Conservation (phyloP, 306 rosid species). For the Ochetophila trinervis region DNA sequence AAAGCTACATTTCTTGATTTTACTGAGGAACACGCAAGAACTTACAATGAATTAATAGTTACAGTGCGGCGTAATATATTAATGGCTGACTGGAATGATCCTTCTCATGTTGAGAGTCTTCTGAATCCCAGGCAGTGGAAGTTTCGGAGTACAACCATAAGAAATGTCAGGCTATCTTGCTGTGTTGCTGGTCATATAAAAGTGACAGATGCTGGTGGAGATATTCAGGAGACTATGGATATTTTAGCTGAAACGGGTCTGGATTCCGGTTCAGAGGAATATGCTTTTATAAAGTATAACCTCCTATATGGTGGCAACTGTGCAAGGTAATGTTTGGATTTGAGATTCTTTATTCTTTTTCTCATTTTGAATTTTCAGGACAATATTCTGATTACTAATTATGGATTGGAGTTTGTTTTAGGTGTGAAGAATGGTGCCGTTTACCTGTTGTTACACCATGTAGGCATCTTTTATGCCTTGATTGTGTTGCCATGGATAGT, state of each 20-base stretch:
- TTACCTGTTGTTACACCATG: conserved; percentile 92
- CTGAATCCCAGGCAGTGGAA: conserved; percentile 93
- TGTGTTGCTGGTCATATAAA: conserved; percentile 98
- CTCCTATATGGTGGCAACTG: conserved; percentile 74
- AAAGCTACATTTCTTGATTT: conserved; percentile 62
- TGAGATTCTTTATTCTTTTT: conserved; percentile 14
- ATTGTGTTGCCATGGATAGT: conserved; percentile 79
- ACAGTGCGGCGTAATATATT: conserved; percentile 89
- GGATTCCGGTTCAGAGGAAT: conserved; percentile 69
- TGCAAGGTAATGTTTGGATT: conserved; percentile 55
- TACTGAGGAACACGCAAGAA: conserved; percentile 80
- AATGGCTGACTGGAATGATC: conserved; percentile 99
- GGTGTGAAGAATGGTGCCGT: conserved; percentile 96
- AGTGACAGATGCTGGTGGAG: conserved; percentile 92
- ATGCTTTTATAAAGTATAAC: conserved; percentile 57
- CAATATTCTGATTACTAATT: conserved; percentile 13
- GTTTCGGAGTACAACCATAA: conserved; percentile 64
- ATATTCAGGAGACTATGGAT: conserved; percentile 98
- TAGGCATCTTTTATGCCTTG: conserved; percentile 85
- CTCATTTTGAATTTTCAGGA: background rate
- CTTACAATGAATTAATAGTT: conserved; percentile 85
- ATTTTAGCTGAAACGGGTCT: conserved; percentile 65
- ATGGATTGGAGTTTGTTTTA: conserved; percentile 22
- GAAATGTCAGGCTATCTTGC: conserved; percentile 88
- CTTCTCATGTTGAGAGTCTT: conserved; percentile 93